Base-by-base conservation (phyloP, 1,139 yeast genomes). In the Scheffersomyces illinoinensis region DNA sequence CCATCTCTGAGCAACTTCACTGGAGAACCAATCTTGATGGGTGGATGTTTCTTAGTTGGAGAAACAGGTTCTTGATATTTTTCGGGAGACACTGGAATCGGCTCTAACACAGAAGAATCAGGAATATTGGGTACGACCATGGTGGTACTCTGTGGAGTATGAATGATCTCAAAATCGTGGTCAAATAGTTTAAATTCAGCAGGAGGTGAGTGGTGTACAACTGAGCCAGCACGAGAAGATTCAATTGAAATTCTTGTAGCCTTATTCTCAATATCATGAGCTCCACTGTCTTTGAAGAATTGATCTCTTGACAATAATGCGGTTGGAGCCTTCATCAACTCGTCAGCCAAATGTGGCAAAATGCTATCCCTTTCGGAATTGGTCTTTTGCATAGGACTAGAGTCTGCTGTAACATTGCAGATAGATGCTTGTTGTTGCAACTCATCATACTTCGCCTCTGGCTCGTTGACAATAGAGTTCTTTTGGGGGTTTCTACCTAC, bases 361-460 rank as follows among this genome's bases (percentile, higher is more conserved):
- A 71, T 61, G 3, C 60, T 64, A 46, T 51, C 54, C 46, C 23
- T 48, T 19, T 48, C 50, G 20, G 26, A 5, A 20, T 20, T 23
- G 10, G 23, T 48, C 10, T 48, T 48, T 24, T 48, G 26, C 61
- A 19, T 53, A 19, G 51, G 51, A 24, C 51, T 48, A 6, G 78
- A 69, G 47, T 76, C 80, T 47, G 68, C 58, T 0, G 80, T 73
- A 43, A 71, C 68, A 59, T 77, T 73, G 62, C 77, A 76, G 24
- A 80, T 74, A 3, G 84, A 78, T 0, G 85, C 84, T 48, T 71
- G 75, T 58, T 78, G 81, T 61, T 73, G 81, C 51, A 78, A 64
- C 26, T 69, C 71, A 58, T 78, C 80, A 58, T 67, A 74, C 23
- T 66, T 66, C 21, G 68, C 68, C 14, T 64, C 63, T 4, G 78